Percentiles rank a stretch among this genome's conserved stretches.
Conservation (phyloP, 2,329 filamentous ascomycete genomes). For the Immersiporthe knoxdaviesiana region DNA sequence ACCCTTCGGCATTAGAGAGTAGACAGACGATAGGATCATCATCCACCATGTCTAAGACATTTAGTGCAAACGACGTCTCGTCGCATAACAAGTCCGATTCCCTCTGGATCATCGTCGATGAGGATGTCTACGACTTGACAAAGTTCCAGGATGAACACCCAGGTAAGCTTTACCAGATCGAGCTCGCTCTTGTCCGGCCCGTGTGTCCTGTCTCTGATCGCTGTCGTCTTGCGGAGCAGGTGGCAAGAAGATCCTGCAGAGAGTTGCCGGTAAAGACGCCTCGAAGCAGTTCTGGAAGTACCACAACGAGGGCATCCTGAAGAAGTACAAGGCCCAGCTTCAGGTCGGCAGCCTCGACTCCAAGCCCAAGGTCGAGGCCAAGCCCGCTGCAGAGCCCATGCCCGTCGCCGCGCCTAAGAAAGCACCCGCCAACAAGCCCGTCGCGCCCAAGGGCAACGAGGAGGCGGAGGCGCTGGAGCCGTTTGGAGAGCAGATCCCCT, state of each 20-base stretch:
- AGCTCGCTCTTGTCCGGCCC: neutral
- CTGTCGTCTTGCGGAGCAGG: constrained; percentile 42
- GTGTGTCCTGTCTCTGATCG: neutral
- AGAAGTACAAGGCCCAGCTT: constrained; percentile 79
- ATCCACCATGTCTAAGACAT: constrained; percentile 80
- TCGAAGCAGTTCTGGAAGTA: constrained; percentile 73
- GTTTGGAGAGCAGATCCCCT: constrained; percentile 86
- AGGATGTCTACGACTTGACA: constrained; percentile 94
- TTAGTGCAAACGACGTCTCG: constrained; percentile 82
- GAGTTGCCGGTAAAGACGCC: constrained; percentile 67
- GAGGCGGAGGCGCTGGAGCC: constrained; percentile 77
- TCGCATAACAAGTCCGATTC: constrained; percentile 87
- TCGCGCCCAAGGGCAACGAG: constrained; percentile 42
- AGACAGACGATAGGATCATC: neutral
- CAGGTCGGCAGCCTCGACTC: constrained; percentile 86
- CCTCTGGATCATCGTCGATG: constrained; percentile 89
- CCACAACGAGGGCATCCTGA: constrained; percentile 84
- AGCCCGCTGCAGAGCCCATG: constrained; percentile 60
- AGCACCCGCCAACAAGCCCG: constrained; percentile 38
- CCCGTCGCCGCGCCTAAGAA: constrained; percentile 54
- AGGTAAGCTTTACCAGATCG: constrained; percentile 52
- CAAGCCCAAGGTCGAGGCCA: constrained; percentile 65
- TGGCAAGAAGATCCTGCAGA: constrained; percentile 67
- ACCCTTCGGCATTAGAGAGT: neutral
- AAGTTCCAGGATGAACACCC: constrained; percentile 86